Base-by-base conservation (phyloP, 2,329 filamentous ascomycete genomes). In the Beauveria rudraprayagi region DNA sequence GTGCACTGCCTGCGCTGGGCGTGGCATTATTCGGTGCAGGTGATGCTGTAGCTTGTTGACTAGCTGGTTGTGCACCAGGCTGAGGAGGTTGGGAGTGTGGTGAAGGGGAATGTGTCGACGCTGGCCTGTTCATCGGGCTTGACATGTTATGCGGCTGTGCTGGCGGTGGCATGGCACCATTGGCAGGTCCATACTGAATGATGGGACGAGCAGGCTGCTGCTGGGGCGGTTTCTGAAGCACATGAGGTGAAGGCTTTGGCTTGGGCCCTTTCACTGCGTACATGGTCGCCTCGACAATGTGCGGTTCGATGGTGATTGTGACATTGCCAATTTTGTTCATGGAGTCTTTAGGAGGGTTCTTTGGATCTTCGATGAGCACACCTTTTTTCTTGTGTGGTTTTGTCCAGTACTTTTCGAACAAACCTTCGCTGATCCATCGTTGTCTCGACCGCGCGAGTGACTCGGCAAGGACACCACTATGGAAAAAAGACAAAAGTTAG, bases 391-490 rank as follows among this genome's bases (percentile, higher is more conserved):
- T 89, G 61, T 75, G 72, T 3, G 88, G 87, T 69, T 91, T 91
- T 9, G 85, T 83, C 88, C 88, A 92, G 72, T 89, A 91, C 68
- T 85, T 88, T 66, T 91, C 86, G 67, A 92, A 90, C 53, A 91
- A 80, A 34, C 87, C 87, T 66, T 88, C 85, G 69, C 78, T 82
- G 26, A 88, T 81, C 88, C 88, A 92, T 80, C 82, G 84, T 61
- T 86, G 80, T 62, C 89, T 86, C 68, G 90, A 94, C 68, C 89
- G 82, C 55, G 83, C 76, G 28, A 94, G 79, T 2, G 90, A 91
- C 66, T 92, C 87, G 67, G 83, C 80, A 62, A 93, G 78, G 22
- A 93, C 88, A 66, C 87, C 89, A 73, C 90, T 91, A 67, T 56
- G 63, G 62, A 17, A 46, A 48, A 50, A 34, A 37, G 37, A 22